Evolutionary conservation across 1,139 yeast species (phyloP).

Genomic region (Citeromyces siamensis): DNA sequence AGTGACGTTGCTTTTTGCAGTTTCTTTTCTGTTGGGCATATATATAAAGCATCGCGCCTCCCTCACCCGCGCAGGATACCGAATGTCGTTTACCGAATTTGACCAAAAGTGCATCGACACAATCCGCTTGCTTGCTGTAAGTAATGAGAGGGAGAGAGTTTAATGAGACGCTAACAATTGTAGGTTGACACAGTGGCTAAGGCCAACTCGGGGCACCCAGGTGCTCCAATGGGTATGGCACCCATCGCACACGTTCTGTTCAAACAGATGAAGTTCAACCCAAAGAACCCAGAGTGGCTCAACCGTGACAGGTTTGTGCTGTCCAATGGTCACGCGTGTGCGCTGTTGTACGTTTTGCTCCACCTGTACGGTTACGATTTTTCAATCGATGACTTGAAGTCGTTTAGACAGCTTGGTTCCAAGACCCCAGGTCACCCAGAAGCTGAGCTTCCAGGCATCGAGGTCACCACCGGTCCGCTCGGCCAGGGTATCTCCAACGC

Average conservation of each 20-base stretch:
- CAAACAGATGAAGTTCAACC: conserved; percentile 78
- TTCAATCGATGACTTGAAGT: conserved; percentile 76
- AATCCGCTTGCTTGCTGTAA: conserved; percentile 77
- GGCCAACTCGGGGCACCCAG: conserved; percentile 98
- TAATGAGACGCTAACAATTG: conserved; percentile 27
- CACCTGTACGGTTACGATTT: conserved; percentile 80
- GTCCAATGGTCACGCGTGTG: conserved; percentile 97
- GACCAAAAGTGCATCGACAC: conserved; percentile 77
- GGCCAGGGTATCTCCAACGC: conserved; percentile 99
- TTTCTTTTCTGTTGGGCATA: conserved; percentile 1
- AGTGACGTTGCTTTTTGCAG: conserved; percentile 3
- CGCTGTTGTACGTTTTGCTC: conserved; percentile 75
- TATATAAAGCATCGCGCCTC: not conserved
- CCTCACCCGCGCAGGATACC: not conserved
- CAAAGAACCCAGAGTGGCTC: conserved; percentile 84
- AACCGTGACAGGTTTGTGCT: conserved; percentile 93
- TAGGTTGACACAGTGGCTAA: conserved; percentile 77
- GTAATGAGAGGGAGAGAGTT: conserved; percentile 12
- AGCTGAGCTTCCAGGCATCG: conserved; percentile 76
- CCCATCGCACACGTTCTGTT: conserved; percentile 73
- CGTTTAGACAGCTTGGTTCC: conserved; percentile 84
- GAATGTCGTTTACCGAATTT: conserved; percentile 23
- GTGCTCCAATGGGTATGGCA: conserved; percentile 98
- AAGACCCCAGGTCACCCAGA: conserved; percentile 99
- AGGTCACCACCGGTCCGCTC: conserved; percentile 97